Percentiles rank a stretch among this genome's conserved stretches.
phyloP scores from a whole-genome alignment of 2,329 filamentous ascomycete species.

The Fusarium fracticaudum region DNA sequence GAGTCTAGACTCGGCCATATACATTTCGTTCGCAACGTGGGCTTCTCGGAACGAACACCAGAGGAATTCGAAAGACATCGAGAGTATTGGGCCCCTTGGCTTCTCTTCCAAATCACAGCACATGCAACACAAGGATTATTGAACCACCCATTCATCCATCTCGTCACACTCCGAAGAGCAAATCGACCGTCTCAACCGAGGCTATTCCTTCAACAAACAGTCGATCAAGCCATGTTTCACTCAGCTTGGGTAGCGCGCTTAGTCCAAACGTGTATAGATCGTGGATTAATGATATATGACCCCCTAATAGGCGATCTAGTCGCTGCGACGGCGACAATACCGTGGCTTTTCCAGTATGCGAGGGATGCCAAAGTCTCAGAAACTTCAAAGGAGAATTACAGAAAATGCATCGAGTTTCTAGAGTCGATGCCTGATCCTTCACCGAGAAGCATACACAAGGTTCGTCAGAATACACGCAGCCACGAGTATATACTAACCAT shows the following conservation, averaged over 20 bases:
- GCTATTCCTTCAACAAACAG: slow-evolving; percentile 30
- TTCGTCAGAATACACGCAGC: fast-evolving
- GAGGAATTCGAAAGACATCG: slow-evolving; percentile 25
- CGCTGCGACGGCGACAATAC: slow-evolving; percentile 35
- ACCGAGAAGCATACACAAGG: slow-evolving; percentile 21
- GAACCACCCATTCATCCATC: slow-evolving; percentile 38
- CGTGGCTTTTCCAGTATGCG: slow-evolving; percentile 40
- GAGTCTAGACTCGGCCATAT: slow-evolving; percentile 21
- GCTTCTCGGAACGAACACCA: slow-evolving; percentile 26
- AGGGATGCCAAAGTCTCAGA: slow-evolving; percentile 25
- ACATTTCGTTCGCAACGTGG: slow-evolving; percentile 38
- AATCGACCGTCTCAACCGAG: slow-evolving; percentile 28
- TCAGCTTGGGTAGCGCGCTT: slow-evolving; percentile 34
- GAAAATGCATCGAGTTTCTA: slow-evolving; percentile 24
- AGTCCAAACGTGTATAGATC: slow-evolving; percentile 35
- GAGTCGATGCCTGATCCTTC: slow-evolving; percentile 30
- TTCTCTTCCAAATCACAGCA: slow-evolving; percentile 29
- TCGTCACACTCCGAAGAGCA: slow-evolving; percentile 15
- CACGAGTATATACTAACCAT: background rate
- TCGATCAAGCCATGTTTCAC: slow-evolving; percentile 39
- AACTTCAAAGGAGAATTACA: slow-evolving; percentile 29
- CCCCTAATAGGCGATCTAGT: slow-evolving; percentile 35
- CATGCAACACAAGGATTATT: slow-evolving; percentile 32
- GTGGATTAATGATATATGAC: slow-evolving; percentile 28
- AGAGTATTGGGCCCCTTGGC: slow-evolving; percentile 38